A percentile compares a stretch with the other conserved stretches of the same genome.
Evolutionary conservation across 176 grass and related monocot species (phyloP).

Genomic region (Rhipidocladum racemiflorum): DNA sequence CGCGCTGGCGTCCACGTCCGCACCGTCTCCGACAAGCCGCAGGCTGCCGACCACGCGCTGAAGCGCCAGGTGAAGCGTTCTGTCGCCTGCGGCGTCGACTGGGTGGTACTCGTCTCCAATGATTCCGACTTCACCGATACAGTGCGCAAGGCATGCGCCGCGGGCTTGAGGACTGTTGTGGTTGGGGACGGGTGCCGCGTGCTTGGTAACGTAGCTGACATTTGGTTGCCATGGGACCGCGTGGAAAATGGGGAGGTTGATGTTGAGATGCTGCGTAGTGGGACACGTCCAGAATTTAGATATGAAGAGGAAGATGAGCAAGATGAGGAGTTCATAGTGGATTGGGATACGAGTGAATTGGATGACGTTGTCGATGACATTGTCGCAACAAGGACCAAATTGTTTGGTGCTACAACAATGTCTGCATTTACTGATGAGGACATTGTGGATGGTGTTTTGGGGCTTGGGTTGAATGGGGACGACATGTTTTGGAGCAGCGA

Average conservation of each 20-base stretch:
- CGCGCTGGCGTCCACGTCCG: slow-evolving; percentile 81
- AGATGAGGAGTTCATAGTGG: slow-evolving; percentile 22
- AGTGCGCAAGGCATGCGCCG: slow-evolving; percentile 57
- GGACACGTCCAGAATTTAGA: slow-evolving; percentile 11
- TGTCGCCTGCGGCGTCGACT: slow-evolving; percentile 68
- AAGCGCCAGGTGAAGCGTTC: slow-evolving; percentile 77
- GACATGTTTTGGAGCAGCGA: slow-evolving; percentile 50
- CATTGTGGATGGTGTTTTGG: slow-evolving; percentile 42
- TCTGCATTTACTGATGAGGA: slow-evolving; percentile 60
- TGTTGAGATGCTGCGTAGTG: slow-evolving; percentile 49
- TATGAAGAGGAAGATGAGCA: slow-evolving; percentile 27
- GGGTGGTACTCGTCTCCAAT: slow-evolving; percentile 80
- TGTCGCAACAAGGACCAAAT: slow-evolving; percentile 31
- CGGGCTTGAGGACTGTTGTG: slow-evolving; percentile 71
- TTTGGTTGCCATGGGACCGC: slow-evolving; percentile 80
- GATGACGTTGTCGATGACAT: slow-evolving; percentile 52
- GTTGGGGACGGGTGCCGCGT: slow-evolving; percentile 61
- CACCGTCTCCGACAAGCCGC: slow-evolving; percentile 77
- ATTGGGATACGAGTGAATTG: slow-evolving; percentile 37
- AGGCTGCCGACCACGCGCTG: slow-evolving; percentile 84
- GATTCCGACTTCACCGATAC: slow-evolving; percentile 85
- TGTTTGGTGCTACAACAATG: slow-evolving; percentile 26
- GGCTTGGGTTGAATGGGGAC: slow-evolving; percentile 6
- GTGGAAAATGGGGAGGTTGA: slow-evolving; percentile 79
- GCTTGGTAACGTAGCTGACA: slow-evolving; percentile 57